Conservation (phyloP, 1,139 yeast species). For the Pichia norvegensis region DNA sequence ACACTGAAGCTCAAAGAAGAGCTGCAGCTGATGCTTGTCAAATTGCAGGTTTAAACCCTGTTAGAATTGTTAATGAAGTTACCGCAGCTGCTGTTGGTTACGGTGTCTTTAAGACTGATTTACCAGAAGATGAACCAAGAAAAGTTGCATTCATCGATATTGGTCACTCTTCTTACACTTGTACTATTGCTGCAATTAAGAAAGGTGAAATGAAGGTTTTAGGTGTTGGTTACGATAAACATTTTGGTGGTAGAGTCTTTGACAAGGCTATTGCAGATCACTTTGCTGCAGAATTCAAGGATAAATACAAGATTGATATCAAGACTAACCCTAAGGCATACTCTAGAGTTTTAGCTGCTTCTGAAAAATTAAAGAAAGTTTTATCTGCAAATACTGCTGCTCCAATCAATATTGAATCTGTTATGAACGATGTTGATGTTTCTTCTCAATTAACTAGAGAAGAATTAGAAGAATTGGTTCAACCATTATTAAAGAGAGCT, state of each 20-base stretch:
- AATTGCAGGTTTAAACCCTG: slow-evolving; percentile 96
- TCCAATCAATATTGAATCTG: slow-evolving; percentile 91
- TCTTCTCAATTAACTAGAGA: slow-evolving; percentile 85
- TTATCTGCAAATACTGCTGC: slow-evolving; percentile 93
- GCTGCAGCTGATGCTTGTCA: slow-evolving; percentile 93
- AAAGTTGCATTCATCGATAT: slow-evolving; percentile 90
- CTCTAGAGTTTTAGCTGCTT: slow-evolving; percentile 83
- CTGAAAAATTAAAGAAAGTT: slow-evolving; percentile 92
- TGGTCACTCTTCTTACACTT: slow-evolving; percentile 94
- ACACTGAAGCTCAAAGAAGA: slow-evolving; percentile 93
- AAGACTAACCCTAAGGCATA: slow-evolving; percentile 88
- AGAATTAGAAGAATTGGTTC: slow-evolving; percentile 81
- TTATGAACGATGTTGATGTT: slow-evolving; percentile 96
- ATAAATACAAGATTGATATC: slow-evolving; percentile 89
- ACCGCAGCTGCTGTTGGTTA: slow-evolving; percentile 99
- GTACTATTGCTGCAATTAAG: slow-evolving; percentile 83
- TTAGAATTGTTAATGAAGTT: slow-evolving; percentile 91
- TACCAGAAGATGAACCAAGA: slow-evolving; percentile 86
- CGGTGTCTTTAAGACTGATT: slow-evolving; percentile 97
- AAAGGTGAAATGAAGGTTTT: slow-evolving; percentile 92
- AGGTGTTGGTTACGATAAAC: slow-evolving; percentile 89
- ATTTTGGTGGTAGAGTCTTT: slow-evolving; percentile 97
- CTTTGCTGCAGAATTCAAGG: slow-evolving; percentile 85
- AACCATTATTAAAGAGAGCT: slow-evolving; percentile 73
- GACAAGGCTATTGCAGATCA: slow-evolving; percentile 91